Evolutionary conservation across 129 eudicot species (phyloP), one percentile per base, ranked within the genome.

Genomic region (Arctium minus): DNA sequence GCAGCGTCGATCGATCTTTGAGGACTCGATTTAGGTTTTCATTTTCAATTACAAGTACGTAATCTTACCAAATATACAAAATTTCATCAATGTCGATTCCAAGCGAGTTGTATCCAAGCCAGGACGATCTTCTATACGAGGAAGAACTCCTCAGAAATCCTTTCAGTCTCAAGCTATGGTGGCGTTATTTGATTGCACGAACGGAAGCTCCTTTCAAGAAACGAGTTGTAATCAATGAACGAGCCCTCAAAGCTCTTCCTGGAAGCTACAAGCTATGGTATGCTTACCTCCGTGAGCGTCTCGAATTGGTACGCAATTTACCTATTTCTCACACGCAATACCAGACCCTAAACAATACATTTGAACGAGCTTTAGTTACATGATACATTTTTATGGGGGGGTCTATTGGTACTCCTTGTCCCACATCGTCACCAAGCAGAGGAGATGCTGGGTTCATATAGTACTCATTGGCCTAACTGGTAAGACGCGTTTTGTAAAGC

Each of bases 221-320:
- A 27, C 94, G 98, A 2, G 33, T 85, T 0, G 72, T 89, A 12
- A 92, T 95, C 17, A 92, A 95, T 76, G 98, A 95, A 72, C 93
- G 98, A 5, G 94, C 98, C 15, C 89, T 95, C 56, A 91, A 87
- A 82, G 94, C 97, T 11, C 83, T 95, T 1, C 98, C 97, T 0
- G 97, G 97, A 1, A 94, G 98, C 88, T 94, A 94, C 90, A 94
- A 94, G 44, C 64, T 94, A 31, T 94, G 98, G 98, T 84, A 84
- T 73, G 97, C 98, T 10, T 95, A 92, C 73, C 93, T 95, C 77
- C 97, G 97, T 10, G 98, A 95, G 36, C 98, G 97, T 8, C 97
- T 95, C 75, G 97, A 92, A 74, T 72, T 95, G 31, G 92, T 88
- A 76, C 89, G 97, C 1, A 92, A 88, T 36, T 80, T 92, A 1